Percentiles rank a stretch among this genome's conserved stretches.
phyloP scores from a whole-genome alignment of 1,139 yeast species.

The Suhomyces guaymorum region DNA sequence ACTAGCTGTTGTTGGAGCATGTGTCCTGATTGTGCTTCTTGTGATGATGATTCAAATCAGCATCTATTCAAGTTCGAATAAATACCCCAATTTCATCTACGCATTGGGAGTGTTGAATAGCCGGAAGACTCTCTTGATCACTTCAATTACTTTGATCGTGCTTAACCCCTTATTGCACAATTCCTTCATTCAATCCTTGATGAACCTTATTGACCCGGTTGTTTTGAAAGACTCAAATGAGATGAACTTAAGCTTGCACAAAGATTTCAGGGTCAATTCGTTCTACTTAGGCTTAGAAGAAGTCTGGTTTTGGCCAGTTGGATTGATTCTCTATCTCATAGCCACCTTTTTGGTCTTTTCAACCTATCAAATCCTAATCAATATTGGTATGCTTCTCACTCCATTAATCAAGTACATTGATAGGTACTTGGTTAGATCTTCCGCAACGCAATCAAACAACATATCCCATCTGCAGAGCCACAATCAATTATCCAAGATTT shows the following conservation, averaged over 20 bases:
- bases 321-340: slow-evolving; percentile 55
- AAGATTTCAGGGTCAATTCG: slow-evolving; percentile 31
- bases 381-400: slow-evolving; percentile 12
- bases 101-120: slow-evolving; percentile 40
- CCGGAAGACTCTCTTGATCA: slow-evolving; percentile 21
- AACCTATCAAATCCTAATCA: slow-evolving; percentile 15
- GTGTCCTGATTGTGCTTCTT: slow-evolving; percentile 49
- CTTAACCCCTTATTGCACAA: slow-evolving; percentile 41
- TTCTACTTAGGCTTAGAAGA: slow-evolving; percentile 72
- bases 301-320: slow-evolving; percentile 54
- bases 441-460: no score
- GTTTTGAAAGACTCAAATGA: slow-evolving; percentile 42
- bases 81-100: slow-evolving; percentile 53
- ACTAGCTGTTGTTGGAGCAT: slow-evolving; percentile 59
- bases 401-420: neutral
- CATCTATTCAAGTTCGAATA: slow-evolving; percentile 35
- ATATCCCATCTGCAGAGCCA: no score
- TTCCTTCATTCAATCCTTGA: slow-evolving; percentile 21
- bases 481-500: slow-evolving; percentile 3
- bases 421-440: no score
- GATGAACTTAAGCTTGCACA: slow-evolving; percentile 26
- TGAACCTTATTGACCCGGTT: slow-evolving; percentile 57
- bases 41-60: slow-evolving; percentile 50
- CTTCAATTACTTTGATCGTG: slow-evolving; percentile 23
- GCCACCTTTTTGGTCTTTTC: slow-evolving; percentile 32